A percentile compares a stretch with the other conserved stretches of the same genome.
Evolutionary conservation across 2,329 filamentous ascomycete genomes (phyloP).

Genomic region (Fusarium zealandicum): DNA sequence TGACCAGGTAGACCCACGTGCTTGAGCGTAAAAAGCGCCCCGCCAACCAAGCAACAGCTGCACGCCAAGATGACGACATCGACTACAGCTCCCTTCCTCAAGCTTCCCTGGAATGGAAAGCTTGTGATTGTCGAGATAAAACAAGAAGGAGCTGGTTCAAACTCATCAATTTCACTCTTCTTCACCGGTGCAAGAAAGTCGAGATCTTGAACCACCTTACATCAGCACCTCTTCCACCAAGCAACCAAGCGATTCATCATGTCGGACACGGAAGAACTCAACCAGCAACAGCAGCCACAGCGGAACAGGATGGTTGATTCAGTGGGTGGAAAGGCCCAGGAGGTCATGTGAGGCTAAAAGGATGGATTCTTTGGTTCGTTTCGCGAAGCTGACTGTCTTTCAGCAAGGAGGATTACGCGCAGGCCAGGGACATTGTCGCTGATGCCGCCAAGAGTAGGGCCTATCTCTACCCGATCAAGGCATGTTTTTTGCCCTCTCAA

Average conservation of each 20-base stretch:
- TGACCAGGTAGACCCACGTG: constrained; percentile 23
- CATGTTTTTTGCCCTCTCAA: constrained; percentile 38
- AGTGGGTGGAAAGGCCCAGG: constrained; percentile 56
- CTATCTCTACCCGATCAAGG: constrained; percentile 86
- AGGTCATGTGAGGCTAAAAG: constrained; percentile 53
- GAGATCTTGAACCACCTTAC: too few species aligned
- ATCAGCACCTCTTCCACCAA: neutral
- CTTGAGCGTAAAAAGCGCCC: constrained; percentile 1
- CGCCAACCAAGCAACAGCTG: constrained; percentile 10
- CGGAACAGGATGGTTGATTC: constrained; percentile 48
- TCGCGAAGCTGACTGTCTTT: constrained; percentile 13
- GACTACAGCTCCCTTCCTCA: constrained; percentile 25
- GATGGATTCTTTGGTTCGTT: neutral
- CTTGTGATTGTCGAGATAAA: constrained; percentile 27
- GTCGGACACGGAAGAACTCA: constrained; percentile 37
- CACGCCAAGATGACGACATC: constrained; percentile 34
- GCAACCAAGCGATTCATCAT: constrained; percentile 20
- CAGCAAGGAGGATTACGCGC: constrained; percentile 74
- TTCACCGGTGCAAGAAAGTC: neutral
- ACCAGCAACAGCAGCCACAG: constrained; percentile 34
- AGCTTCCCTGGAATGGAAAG: constrained; percentile 30
- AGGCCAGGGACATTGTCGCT: constrained; percentile 67
- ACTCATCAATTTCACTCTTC: neutral
- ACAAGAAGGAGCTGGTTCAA: constrained; percentile 4
- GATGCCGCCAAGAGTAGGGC: constrained; percentile 78